Conservation (phyloP, 2,329 filamentous ascomycete species). For the Seiridium unicorne region DNA sequence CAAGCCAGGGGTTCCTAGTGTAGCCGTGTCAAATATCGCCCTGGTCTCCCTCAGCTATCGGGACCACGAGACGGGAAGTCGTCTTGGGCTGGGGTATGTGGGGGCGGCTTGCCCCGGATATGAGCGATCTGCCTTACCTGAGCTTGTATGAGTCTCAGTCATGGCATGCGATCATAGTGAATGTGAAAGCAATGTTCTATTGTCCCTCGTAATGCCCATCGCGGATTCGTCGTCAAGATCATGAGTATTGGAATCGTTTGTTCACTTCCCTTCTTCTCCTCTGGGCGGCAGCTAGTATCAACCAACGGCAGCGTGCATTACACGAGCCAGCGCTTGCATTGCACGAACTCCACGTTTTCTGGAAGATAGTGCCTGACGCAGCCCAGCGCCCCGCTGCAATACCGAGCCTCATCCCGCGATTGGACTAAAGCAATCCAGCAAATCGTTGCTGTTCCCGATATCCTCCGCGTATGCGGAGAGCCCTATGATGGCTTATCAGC, state of each 20-base stretch:
- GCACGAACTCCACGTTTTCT: conserved; percentile 3
- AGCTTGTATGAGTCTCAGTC: too few species aligned
- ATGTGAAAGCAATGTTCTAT: too few species aligned
- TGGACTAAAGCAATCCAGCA: background rate
- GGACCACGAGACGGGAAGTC: background rate
- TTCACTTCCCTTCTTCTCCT: too few species aligned
- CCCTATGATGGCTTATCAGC: conserved; percentile 1
- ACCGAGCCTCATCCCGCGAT: conserved; percentile 6
- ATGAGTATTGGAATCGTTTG: too few species aligned
- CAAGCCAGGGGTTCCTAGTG: background rate
- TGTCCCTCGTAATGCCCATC: too few species aligned
- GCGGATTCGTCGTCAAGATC: too few species aligned
- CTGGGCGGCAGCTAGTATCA: too few species aligned
- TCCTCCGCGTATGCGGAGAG: background rate
- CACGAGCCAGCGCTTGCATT: background rate
- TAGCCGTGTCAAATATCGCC: conserved; percentile 3
- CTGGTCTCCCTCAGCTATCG: background rate
- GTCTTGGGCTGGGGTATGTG: background rate
- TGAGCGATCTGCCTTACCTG: background rate
- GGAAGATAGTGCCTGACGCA: background rate
- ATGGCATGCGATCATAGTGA: too few species aligned
- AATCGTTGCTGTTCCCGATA: conserved; percentile 4
- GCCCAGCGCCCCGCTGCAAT: background rate
- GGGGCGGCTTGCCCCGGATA: background rate
- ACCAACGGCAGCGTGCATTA: background rate